These are phyloP conservation scores for Austroboletus eburneus DNA, from an alignment of 768 basidiomycete genomes.

Conservation along the genomic window DNA sequence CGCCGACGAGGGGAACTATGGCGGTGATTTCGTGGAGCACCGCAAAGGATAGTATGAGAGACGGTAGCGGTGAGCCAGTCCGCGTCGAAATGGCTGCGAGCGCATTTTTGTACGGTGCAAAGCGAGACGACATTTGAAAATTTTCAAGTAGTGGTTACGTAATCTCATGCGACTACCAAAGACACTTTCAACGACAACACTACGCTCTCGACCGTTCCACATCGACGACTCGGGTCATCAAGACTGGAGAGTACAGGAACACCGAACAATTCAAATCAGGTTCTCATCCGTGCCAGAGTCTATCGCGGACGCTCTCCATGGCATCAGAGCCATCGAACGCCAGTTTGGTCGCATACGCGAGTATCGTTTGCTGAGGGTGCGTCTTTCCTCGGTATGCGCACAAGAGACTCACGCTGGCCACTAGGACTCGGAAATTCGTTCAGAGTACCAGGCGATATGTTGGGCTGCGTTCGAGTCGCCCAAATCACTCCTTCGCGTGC, in stretches of 20 bases:
- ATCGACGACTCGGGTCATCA: constrained; percentile 24
- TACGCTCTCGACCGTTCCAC: constrained; percentile 11
- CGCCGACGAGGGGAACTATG: constrained; percentile 63
- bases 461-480: constrained; percentile 45
- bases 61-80: constrained; percentile 73
- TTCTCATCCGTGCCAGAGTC: constrained; percentile 39
- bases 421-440: constrained; percentile 47
- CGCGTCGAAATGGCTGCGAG: constrained; percentile 59
- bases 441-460: constrained; percentile 40
- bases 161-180: constrained; percentile 11
- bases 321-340: constrained; percentile 53
- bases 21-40: constrained; percentile 86
- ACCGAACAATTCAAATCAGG: constrained; percentile 36
- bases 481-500: constrained; percentile 36
- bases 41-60: constrained; percentile 73
- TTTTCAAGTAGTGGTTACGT: constrained; percentile 16
- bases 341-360: constrained; percentile 48
- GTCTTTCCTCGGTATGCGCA: constrained; percentile 5
- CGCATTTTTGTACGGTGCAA: constrained; percentile 48
- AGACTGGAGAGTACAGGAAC: constrained; percentile 14
- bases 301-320: constrained; percentile 47
- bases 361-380: constrained; percentile 40
- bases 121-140: constrained; percentile 29
- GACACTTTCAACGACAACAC: too few relatives aligned
- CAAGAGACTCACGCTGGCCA: background rate